Conservation (phyloP, 129 eudicot species). For the Ambrosia artemisiifolia region DNA sequence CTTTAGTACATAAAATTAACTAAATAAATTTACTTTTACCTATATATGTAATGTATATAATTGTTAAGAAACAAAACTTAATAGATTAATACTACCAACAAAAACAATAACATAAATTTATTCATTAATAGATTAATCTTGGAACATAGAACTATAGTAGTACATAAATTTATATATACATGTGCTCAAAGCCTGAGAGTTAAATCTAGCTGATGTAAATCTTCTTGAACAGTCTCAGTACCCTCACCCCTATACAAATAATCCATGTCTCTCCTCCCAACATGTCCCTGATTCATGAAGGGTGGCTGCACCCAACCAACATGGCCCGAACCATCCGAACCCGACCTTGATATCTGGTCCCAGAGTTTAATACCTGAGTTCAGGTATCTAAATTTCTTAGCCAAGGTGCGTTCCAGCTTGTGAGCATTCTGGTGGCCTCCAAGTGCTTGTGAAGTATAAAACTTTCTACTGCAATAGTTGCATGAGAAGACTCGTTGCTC, state of each 20-base stretch:
- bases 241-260: conserved; percentile 14
- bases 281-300: conserved; percentile 16
- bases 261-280: conserved; percentile 26
- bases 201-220: conserved; percentile 30
- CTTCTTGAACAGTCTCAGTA: conserved; percentile 25
- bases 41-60: no score
- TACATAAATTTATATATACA: background rate
- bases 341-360: conserved; percentile 32
- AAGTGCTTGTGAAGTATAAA: conserved; percentile 77
- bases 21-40: no score
- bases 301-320: conserved; percentile 34
- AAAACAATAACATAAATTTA: conserved; percentile 4
- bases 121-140: conserved; percentile 12
- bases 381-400: conserved; percentile 62
- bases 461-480: conserved; percentile 71
- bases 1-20: no score
- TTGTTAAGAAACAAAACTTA: background rate
- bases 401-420: conserved; percentile 73
- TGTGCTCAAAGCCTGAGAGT: conserved; percentile 32
- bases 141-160: conserved; percentile 2
- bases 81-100: background rate
- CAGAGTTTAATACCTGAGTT: conserved; percentile 25
- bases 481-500: conserved; percentile 64
- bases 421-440: conserved; percentile 97
- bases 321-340: conserved; percentile 24